Evolutionary conservation across 192 early-diverging fungal species (phyloP).

Genomic region (Blastocladiella britannica): DNA sequence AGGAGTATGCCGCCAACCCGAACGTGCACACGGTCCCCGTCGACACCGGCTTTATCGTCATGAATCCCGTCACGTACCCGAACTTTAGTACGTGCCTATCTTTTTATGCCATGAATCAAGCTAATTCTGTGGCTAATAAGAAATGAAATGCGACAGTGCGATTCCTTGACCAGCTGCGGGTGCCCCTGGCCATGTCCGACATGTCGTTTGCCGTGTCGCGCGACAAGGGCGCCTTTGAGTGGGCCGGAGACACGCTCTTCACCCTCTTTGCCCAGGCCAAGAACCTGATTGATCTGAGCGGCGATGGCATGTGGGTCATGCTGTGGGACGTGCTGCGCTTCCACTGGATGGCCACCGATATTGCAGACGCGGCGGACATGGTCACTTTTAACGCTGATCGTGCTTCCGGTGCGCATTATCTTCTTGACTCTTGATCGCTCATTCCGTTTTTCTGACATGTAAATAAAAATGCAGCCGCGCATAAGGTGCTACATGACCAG

Average conservation of each 20-base stretch:
- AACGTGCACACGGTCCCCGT: constrained; percentile 19
- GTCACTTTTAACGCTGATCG: constrained; percentile 13
- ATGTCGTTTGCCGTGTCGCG: constrained; percentile 43
- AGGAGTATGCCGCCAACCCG: constrained; percentile 3
- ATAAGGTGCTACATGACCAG: constrained; percentile 3
- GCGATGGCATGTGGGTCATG: constrained; percentile 25
- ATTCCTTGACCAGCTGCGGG: constrained; percentile 19
- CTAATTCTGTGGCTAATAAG: too few relatives aligned
- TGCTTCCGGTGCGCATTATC: too few relatives aligned
- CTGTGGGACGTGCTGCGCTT: constrained; percentile 29
- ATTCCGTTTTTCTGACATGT: too few relatives aligned
- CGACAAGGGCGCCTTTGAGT: constrained; percentile 36
- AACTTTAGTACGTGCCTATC: too few relatives aligned
- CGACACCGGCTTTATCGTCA: constrained; percentile 47
- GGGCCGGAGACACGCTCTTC: constrained; percentile 30
- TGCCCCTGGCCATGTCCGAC: constrained; percentile 18
- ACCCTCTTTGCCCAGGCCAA: constrained; percentile 29
- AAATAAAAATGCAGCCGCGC: too few relatives aligned
- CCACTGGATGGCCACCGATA: constrained; percentile 23
- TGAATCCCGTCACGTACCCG: constrained; percentile 38
- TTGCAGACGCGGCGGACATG: constrained; percentile 23
- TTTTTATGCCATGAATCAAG: too few relatives aligned
- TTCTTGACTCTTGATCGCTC: too few relatives aligned
- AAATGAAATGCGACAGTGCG: too few relatives aligned
- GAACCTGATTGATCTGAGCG: constrained; percentile 17